phyloP scores from a whole-genome alignment of 306 rosid genomes.

The Trifolium dubium region DNA sequence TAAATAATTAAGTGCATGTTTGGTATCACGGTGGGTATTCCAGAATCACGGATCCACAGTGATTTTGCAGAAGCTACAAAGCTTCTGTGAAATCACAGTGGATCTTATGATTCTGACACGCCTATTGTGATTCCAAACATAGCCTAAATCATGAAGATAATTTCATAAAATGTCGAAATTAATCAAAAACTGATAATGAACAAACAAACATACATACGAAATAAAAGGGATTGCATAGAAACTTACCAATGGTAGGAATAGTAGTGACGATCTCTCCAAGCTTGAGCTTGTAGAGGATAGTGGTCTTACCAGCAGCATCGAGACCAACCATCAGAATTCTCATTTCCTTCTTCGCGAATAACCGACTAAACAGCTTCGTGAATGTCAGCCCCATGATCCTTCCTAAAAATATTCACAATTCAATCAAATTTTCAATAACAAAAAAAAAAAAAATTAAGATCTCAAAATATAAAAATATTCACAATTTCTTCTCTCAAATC shows the following conservation, averaged over 20 bases:
- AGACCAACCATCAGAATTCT: constrained; percentile 99
- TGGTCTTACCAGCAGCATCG: constrained; percentile 99
- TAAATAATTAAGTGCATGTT: neutral
- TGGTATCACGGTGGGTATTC: too few relatives aligned
- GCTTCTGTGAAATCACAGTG: too few relatives aligned
- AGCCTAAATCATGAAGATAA: neutral
- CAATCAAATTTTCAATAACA: neutral
- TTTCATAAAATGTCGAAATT: neutral
- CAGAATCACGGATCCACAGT: too few relatives aligned
- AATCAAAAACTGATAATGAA: neutral
- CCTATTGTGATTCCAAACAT: too few relatives aligned
- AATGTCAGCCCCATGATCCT: constrained; percentile 96
- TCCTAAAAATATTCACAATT: constrained; percentile 29
- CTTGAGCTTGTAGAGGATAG: constrained; percentile 99
- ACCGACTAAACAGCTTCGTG: constrained; percentile 98
- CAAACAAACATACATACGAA: neutral
- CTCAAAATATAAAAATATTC: neutral
- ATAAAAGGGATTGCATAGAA: constrained; percentile 24
- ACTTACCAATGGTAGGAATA: constrained; percentile 96
- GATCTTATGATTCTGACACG: too few relatives aligned
- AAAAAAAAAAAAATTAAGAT: neutral
- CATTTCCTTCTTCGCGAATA: constrained; percentile 99
- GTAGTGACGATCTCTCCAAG: constrained; percentile 99
- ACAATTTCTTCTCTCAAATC: constrained; percentile 8
- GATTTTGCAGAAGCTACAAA: too few relatives aligned